phyloP scores from a whole-genome alignment of 1,139 yeast genomes.

The Lodderomyces elongisporus region DNA sequence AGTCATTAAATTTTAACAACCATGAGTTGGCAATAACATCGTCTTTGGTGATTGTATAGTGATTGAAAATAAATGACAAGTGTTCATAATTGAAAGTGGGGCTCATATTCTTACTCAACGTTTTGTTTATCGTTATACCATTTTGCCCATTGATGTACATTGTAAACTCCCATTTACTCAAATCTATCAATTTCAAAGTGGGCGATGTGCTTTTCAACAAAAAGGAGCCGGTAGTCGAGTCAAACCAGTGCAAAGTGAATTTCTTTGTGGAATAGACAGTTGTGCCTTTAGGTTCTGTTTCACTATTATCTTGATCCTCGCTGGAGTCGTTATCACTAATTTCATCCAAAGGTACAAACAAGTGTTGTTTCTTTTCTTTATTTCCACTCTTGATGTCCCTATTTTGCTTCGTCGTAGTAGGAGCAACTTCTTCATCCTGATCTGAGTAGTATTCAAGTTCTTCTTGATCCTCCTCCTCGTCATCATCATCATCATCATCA shows the following conservation, averaged over 20 bases:
- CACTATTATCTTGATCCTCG: slow-evolving; percentile 2
- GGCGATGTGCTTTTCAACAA: slow-evolving; percentile 29
- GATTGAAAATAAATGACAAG: slow-evolving; percentile 63
- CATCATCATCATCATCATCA: slow-evolving; percentile 7
- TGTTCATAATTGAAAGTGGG: slow-evolving; percentile 62
- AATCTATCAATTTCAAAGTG: slow-evolving; percentile 36
- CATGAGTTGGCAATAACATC: slow-evolving; percentile 50
- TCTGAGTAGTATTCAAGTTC: slow-evolving; percentile 6
- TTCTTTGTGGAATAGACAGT: slow-evolving; percentile 12
- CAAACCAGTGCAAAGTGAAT: slow-evolving; percentile 47
- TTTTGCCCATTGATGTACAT: slow-evolving; percentile 32
- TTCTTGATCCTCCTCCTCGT: slow-evolving; percentile 2
- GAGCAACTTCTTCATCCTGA: slow-evolving; percentile 5
- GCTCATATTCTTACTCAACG: slow-evolving; percentile 47
- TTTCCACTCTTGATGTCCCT: slow-evolving; percentile 12
- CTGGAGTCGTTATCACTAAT: slow-evolving; percentile 5
- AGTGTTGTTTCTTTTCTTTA: not conserved
- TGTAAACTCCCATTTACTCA: slow-evolving; percentile 51
- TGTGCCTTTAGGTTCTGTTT: slow-evolving; percentile 12
- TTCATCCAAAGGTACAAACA: slow-evolving; percentile 4
- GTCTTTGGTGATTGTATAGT: slow-evolving; percentile 20
- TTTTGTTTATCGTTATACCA: slow-evolving; percentile 33
- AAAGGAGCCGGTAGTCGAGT: slow-evolving; percentile 49
- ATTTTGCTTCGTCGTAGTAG: not conserved
- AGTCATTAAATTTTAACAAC: slow-evolving; percentile 49